phyloP scores from a whole-genome alignment of 768 basidiomycete species.

The Psilocybe tampanensis region DNA sequence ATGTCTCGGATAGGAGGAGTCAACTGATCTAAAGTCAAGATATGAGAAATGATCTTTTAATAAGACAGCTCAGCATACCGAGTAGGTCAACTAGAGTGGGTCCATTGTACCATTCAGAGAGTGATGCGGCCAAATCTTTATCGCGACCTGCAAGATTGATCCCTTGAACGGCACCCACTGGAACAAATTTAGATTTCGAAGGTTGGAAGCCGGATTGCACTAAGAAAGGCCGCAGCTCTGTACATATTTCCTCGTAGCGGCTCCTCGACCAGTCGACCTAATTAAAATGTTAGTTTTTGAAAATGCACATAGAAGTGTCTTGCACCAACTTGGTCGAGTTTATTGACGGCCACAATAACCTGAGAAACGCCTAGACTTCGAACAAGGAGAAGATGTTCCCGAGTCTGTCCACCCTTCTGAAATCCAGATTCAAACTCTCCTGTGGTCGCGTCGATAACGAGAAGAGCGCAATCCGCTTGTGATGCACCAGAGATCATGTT shows the following conservation, averaged over 20 bases:
- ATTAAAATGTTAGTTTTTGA: not conserved
- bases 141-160: constrained; percentile 71
- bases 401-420: constrained; percentile 90
- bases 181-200: constrained; percentile 81
- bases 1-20: constrained; percentile 84
- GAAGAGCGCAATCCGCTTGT: constrained; percentile 92
- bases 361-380: constrained; percentile 91
- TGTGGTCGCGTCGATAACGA: constrained; percentile 87
- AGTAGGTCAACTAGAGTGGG: constrained; percentile 83
- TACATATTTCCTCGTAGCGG: constrained; percentile 86
- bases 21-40: constrained; percentile 54
- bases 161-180: constrained; percentile 89
- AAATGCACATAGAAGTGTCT: not conserved
- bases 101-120: constrained; percentile 82
- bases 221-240: constrained; percentile 76
- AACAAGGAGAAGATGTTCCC: constrained; percentile 91
- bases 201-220: constrained; percentile 84
- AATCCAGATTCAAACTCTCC: constrained; percentile 98
- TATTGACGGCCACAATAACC: constrained; percentile 92
- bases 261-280: constrained; percentile 87
- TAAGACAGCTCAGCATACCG: constrained; percentile 45
- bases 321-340: constrained; percentile 77
- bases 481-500: constrained; percentile 99
- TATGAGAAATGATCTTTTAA: not conserved
- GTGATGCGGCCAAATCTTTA: constrained; percentile 43